These are phyloP conservation scores for Tricladium varicosporioides DNA, from an alignment of 2,329 filamentous ascomycete species.

Conservation along the genomic window DNA sequence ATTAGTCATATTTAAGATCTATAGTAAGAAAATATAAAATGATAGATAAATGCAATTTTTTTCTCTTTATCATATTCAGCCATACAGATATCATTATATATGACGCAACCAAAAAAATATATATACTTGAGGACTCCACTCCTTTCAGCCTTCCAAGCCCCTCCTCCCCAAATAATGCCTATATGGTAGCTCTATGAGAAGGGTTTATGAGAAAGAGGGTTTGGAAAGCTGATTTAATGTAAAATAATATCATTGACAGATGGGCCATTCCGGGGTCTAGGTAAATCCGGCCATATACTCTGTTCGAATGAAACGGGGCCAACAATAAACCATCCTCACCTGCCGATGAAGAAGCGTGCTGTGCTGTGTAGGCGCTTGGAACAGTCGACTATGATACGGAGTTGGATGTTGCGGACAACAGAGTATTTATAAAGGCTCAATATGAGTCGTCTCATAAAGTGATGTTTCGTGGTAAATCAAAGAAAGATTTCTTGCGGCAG, in stretches of 20 bases:
- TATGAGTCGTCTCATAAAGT: background rate
- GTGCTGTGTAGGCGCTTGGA: background rate
- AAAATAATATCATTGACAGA: background rate
- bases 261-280: background rate
- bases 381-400: slow-evolving; percentile 1
- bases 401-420: background rate
- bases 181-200: too few relatives aligned
- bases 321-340: background rate
- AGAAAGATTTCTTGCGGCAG: background rate
- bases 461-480: background rate
- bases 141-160: too few relatives aligned
- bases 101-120: too few relatives aligned
- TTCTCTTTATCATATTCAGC: too few relatives aligned
- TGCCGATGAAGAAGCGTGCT: background rate
- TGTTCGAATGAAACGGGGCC: background rate
- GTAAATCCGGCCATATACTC: background rate
- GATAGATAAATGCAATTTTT: too few relatives aligned
- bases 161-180: too few relatives aligned
- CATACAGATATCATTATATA: too few relatives aligned
- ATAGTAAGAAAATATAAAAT: too few relatives aligned
- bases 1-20: too few relatives aligned
- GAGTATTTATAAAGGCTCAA: background rate
- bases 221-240: background rate
- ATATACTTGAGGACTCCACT: too few relatives aligned
- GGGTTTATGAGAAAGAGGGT: background rate